Base-by-base conservation (phyloP, 2,329 filamentous ascomycete genomes). In the Aspergillus clavatus region DNA sequence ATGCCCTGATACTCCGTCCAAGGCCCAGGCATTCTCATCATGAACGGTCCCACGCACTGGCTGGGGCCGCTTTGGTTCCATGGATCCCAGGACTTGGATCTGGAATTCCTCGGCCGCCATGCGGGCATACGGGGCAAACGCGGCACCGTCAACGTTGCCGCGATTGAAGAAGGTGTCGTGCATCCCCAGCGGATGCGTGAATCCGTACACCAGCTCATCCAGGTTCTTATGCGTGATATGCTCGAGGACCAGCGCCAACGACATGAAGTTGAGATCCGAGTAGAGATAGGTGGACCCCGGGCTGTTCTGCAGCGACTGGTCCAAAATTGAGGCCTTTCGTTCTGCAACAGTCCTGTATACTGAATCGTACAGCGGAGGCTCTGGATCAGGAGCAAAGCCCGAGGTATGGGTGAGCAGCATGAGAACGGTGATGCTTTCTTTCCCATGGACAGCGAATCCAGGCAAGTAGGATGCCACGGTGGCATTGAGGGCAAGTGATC, bases 31-130 rank as follows among this genome's bases (percentile, higher is more conserved):
- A 28, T 68, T 68, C 45, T 68, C 65, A 45, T 68, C 63, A 50
- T 62, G 62, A 26, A 70, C 67, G 3, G 63, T 68, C 3, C 67
- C 66, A 3, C 63, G 64, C 5, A 70, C 63, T 1, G 66, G 66
- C 40, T 70, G 66, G 1, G 66, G 65, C 7, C 67, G 57, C 16
- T 59, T 41, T 3, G 67, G 67, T 42, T 65, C 65, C 2, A 29
- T 39, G 5, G 55, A 43, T 4, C 61, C 58, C 4, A 59, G 47
- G 16, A 61, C 63, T n/a, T 52, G 54, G 7, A 61, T 56, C 42
- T 67, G 60, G 42, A 61, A 66, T 46, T 67, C 64, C 23, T 59
- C 53, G 5, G 63, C 43, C 3, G 63, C 65, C 45, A 57, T 63
- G 18, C 58, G 55, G 8, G 27, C 12, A 48, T 65, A 63, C 23